Evolutionary conservation across 1,284 basidiomycete species (phyloP), one percentile per base, ranked within the genome.

Genomic region (Trametes hirsuta): DNA sequence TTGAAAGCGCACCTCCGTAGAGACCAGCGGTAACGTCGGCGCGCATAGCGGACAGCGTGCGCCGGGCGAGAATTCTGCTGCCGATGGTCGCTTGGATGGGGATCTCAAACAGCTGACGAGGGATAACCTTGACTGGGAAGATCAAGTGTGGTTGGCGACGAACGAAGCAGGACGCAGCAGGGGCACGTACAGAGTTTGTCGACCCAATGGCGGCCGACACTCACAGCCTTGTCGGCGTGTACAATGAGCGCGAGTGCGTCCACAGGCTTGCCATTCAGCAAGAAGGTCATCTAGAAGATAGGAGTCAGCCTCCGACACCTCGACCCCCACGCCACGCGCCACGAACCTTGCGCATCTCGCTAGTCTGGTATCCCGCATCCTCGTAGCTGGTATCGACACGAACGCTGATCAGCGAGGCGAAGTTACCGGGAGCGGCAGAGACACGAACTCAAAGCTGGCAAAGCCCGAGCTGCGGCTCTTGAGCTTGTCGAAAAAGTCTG

Each of bases 11-110:
- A 84, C 94, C 94, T 73, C 95, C 95, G 69, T 97, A 97, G 45
- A 98, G 76, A 0, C 95, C 95, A 14, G 95, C 95, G 0, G 95
- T 97, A 24, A 99, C 97, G 69, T 99, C 97, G 58, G 97, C 95
- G 39, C 95, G 85, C 72, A 94, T 78, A 0, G 95, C 94, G 37
- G 90, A 91, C 47, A 98, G 75, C 1, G 88, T 96, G 74, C 97
- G 95, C 50, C 96, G 84, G 4, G 97, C 94, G 51, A 98, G 85
- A 55, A 98, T 85, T 67, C 91, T 94, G 66, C 84, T 87, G 6
- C 95, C 95, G 18, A 98, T 81, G 2, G 85, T 87, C 51, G 91
- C 94, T 72, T 96, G 94, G 55, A 97, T 95, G 1, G 93, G 90
- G 12, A 98, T 89, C 74, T 98, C 97, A 71, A 97, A 98, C 58